Base-by-base conservation (phyloP, 1,284 basidiomycete genomes). In the Lentinula novae-zelandiae region DNA sequence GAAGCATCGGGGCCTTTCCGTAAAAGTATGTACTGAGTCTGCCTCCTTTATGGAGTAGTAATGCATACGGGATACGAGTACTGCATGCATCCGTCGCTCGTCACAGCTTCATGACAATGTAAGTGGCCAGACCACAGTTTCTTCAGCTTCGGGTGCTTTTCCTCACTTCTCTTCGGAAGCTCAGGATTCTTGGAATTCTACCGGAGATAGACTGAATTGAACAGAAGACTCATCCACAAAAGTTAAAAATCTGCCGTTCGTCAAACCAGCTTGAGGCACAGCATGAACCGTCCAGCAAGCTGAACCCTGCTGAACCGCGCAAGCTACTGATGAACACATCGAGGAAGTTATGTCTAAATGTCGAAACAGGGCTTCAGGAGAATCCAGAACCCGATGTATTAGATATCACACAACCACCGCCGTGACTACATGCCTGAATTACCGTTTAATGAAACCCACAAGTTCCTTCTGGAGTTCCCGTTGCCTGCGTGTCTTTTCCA, bases 401-500 rank as follows among this genome's bases (percentile, higher is more conserved):
- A 17, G 9, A 31, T 56, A 40, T 53, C 17, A 34, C 51, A 58
- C 57, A 51, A 31, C 33, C 40, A 58, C 22, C 38, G 17, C n/a
- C 20, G 13, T 2, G 22, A 54, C 13, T 40, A 31, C 10, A 40
- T 8, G 17, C 13, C 17, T 22, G 13, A 8, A 12, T 17, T 49
- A 89, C 72, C 86, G 84, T 71, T 88, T 90, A 74, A 92, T 90
- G 67, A 92, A 86, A n/a, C 94, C 94, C 46, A 94, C 94, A 51
- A 99, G 82, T 76, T 99, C 96, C 70, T 92, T 94, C 76, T 98
- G 93, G 60, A 99, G 77, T 69, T 94, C 89, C 61, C 88, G 83
- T 72, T 96, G 92, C 71, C 83, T 84, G 63, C 86, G 83, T 61
- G 90, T 88, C 69, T 89, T 88, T 71, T 93, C 95, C 34, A 97